Evolutionary conservation across 2,329 filamentous ascomycete genomes (phyloP).

Genomic region (Hypocrella siamensis): DNA sequence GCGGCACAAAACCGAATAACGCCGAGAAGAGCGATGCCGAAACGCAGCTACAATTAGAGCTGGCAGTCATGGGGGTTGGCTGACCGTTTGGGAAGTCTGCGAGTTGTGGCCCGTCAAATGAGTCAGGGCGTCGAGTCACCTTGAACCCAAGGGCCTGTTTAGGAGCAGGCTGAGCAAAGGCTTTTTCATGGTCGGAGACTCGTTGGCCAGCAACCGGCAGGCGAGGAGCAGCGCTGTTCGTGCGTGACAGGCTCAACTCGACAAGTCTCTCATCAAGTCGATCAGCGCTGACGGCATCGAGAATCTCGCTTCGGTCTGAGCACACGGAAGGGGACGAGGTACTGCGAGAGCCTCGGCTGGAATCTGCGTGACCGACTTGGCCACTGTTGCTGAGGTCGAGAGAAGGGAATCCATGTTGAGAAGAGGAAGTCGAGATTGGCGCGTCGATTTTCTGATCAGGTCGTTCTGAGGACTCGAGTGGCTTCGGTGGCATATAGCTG

Average conservation of each 20-base stretch:
- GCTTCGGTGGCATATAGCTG: conserved; percentile 52
- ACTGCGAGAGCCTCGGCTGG: conserved; percentile 15
- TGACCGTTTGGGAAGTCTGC: conserved; percentile 68
- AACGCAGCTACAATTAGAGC: background rate
- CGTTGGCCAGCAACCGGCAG: conserved; percentile 30
- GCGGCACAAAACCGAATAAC: too few relatives aligned
- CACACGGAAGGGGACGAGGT: conserved; percentile 19
- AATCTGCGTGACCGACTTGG: conserved; percentile 12
- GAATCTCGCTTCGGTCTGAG: conserved; percentile 11
- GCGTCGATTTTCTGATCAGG: conserved; percentile 21
- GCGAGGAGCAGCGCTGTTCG: conserved; percentile 11
- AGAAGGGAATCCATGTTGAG: conserved; percentile 43
- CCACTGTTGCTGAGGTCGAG: conserved; percentile 23
- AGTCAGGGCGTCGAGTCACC: conserved; percentile 31
- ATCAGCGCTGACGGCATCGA: conserved; percentile 21
- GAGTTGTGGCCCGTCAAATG: conserved; percentile 26
- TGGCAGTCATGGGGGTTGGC: too few relatives aligned
- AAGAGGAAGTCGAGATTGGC: conserved; percentile 14
- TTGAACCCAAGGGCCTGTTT: conserved; percentile 38
- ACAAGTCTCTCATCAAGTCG: conserved; percentile 33
- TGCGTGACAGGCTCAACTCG: conserved; percentile 30
- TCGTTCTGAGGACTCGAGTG: conserved; percentile 27
- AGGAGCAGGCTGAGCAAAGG: conserved; percentile 29
- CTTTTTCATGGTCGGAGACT: conserved; percentile 46
- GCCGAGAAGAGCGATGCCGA: background rate